Percentiles rank a stretch among this genome's conserved stretches.
These are phyloP conservation scores for Stereum hirsutum DNA, from an alignment of 1,284 basidiomycete genomes.

Conservation along the genomic window DNA sequence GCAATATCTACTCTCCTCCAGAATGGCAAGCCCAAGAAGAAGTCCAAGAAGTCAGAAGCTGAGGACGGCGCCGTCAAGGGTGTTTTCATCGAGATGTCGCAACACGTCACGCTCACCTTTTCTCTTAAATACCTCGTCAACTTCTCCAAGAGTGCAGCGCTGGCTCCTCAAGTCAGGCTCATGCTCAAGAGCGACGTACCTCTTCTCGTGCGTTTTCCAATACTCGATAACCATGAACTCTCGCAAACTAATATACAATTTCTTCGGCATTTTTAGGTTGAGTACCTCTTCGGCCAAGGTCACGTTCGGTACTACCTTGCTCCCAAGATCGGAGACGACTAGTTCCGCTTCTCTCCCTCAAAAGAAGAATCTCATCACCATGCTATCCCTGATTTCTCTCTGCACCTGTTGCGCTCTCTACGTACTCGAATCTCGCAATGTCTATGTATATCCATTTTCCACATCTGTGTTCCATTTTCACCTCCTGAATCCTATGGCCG, in stretches of 20 bases:
- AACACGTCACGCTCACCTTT: conserved; percentile 91
- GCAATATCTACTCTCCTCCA: conserved; percentile 17
- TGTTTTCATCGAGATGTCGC: conserved; percentile 82
- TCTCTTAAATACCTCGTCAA: conserved; percentile 96
- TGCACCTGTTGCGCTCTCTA: too few relatives aligned
- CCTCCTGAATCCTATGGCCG: too few relatives aligned
- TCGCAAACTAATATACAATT: neutral
- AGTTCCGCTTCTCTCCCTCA: too few relatives aligned
- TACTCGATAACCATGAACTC: too few relatives aligned
- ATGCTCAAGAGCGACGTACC: conserved; percentile 92
- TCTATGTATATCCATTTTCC: too few relatives aligned
- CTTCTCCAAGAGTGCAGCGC: conserved; percentile 86
- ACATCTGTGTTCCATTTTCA: too few relatives aligned
- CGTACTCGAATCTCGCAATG: too few relatives aligned
- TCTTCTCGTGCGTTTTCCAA: conserved; percentile 52
- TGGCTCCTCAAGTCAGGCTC: conserved; percentile 69
- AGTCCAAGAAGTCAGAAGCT: conserved; percentile 38
- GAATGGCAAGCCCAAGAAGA: conserved; percentile 42
- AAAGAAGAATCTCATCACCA: too few relatives aligned
- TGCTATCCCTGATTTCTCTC: too few relatives aligned
- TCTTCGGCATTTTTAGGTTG: conserved; percentile 41
- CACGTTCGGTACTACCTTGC: conserved; percentile 83
- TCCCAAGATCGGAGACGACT: conserved; percentile 84
- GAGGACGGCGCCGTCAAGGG: conserved; percentile 37
- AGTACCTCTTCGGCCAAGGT: conserved; percentile 80